A percentile compares a stretch with the other conserved stretches of the same genome.
These are phyloP conservation scores for Conoideocrella luteorostrata DNA, from an alignment of 2,329 filamentous ascomycete genomes.

Conservation along the genomic window DNA sequence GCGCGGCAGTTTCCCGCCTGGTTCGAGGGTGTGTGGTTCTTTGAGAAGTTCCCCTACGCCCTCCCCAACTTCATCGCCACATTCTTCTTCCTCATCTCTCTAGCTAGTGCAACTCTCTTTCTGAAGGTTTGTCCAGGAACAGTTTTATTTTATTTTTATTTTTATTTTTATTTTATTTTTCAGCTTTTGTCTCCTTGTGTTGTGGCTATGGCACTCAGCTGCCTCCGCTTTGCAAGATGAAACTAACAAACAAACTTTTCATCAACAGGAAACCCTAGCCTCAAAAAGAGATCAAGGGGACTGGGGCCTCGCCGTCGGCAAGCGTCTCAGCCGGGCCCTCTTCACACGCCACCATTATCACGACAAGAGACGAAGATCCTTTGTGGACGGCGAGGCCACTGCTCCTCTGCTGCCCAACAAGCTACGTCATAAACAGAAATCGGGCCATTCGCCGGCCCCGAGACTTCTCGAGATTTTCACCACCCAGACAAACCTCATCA, in stretches of 20 bases:
- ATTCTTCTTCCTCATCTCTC: constrained; percentile 70
- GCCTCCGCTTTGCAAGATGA: no score
- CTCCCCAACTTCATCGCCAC: constrained; percentile 78
- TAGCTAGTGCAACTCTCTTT: constrained; percentile 69
- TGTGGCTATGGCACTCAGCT: no score
- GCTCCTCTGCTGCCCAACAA: constrained; percentile 44
- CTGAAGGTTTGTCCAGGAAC: constrained; percentile 47
- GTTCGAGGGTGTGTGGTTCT: constrained; percentile 61
- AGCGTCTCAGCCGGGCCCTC: constrained; percentile 48
- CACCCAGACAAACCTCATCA: constrained; percentile 65
- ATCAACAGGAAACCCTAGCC: constrained; percentile 81
- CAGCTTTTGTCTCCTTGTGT: no score
- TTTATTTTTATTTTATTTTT: background rate
- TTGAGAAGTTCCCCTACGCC: constrained; percentile 73
- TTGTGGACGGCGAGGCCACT: constrained; percentile 50
- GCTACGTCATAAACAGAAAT: constrained; percentile 19
- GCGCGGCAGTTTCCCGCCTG: constrained; percentile 64
- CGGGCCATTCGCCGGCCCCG: constrained; percentile 15
- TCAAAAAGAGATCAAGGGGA: constrained; percentile 62
- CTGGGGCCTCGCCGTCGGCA: constrained; percentile 68
- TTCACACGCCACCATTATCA: constrained; percentile 20
- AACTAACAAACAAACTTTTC: no score
- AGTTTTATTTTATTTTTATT: background rate
- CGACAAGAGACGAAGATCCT: constrained; percentile 35
- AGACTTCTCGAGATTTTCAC: constrained; percentile 63